A percentile compares a stretch with the other conserved stretches of the same genome.
Conservation (phyloP, 2,329 filamentous ascomycete species). For the Colletotrichum higginsianum region DNA sequence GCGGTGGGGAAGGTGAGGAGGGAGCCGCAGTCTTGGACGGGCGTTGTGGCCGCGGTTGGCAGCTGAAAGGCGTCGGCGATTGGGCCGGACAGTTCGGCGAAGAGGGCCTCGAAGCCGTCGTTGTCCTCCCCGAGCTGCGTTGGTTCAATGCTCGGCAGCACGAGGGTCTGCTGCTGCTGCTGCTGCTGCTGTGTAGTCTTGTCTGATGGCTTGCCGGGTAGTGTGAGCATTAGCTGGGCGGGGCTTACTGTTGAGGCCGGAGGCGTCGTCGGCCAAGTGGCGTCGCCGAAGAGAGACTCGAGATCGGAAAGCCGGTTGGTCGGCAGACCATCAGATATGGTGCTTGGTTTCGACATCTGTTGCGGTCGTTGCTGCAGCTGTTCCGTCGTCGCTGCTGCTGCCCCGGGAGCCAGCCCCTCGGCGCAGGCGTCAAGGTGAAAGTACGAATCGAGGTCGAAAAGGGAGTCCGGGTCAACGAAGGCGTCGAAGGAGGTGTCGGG, state of each 20-base stretch:
- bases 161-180: not conserved
- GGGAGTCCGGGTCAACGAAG: not conserved
- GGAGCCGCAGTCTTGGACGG: not conserved
- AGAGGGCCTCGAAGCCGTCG: not conserved
- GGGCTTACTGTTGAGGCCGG: not conserved
- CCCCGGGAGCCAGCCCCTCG: conserved; percentile 14
- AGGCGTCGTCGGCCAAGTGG: not conserved
- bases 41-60: conserved; percentile 4
- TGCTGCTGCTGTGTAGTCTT: not conserved
- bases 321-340: not conserved
- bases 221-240: not conserved
- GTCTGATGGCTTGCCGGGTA: not conserved
- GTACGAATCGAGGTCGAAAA: conserved; percentile 16
- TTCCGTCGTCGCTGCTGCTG: not conserved
- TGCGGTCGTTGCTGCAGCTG: not conserved
- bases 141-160: conserved; percentile 7
- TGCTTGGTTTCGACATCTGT: not conserved
- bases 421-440: conserved; percentile 14
- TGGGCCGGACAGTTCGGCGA: conserved; percentile 1
- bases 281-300: conserved; percentile 7
- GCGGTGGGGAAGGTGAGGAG: not conserved
- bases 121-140: not conserved
- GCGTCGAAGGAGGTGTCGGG: conserved; percentile 7
- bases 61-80: conserved; percentile 3
- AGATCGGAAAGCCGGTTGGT: not conserved